A percentile compares a stretch with the other conserved stretches of the same genome.
phyloP scores from a whole-genome alignment of 371 early-diverging fungal species.

The Smittium culicis region DNA sequence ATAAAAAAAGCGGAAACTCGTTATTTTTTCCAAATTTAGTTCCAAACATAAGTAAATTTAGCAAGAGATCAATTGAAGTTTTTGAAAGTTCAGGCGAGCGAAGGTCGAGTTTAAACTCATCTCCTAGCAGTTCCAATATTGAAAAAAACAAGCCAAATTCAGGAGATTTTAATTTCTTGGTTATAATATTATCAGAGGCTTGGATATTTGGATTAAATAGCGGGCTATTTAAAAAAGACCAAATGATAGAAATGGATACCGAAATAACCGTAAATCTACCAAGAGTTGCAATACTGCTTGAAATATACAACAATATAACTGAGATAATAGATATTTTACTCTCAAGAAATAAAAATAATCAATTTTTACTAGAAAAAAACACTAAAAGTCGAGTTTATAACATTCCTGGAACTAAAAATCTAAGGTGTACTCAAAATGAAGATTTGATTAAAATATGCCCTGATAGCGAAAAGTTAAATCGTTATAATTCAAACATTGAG shows the following conservation, averaged over 20 bases:
- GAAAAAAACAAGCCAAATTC: not conserved
- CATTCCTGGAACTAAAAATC: not conserved
- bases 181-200: constrained; percentile 42
- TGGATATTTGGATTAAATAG: constrained; percentile 26
- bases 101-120: not conserved
- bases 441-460: not conserved
- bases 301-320: constrained; percentile 15
- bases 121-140: not conserved
- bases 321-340: not conserved
- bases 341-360: not conserved
- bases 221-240: constrained; percentile 22
- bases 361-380: not conserved
- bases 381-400: not conserved
- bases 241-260: constrained; percentile 38
- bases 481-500: too few species aligned
- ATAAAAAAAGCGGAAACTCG: not conserved
- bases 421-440: not conserved
- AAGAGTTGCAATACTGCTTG: constrained; percentile 36
- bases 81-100: not conserved
- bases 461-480: not conserved
- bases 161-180: constrained; percentile 37
- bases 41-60: not conserved
- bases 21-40: not conserved
- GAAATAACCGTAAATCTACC: constrained; percentile 37
- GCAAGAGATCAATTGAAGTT: not conserved